Base-by-base conservation (phyloP, 2,329 filamentous ascomycete genomes). In the Penicillium oxalicum region DNA sequence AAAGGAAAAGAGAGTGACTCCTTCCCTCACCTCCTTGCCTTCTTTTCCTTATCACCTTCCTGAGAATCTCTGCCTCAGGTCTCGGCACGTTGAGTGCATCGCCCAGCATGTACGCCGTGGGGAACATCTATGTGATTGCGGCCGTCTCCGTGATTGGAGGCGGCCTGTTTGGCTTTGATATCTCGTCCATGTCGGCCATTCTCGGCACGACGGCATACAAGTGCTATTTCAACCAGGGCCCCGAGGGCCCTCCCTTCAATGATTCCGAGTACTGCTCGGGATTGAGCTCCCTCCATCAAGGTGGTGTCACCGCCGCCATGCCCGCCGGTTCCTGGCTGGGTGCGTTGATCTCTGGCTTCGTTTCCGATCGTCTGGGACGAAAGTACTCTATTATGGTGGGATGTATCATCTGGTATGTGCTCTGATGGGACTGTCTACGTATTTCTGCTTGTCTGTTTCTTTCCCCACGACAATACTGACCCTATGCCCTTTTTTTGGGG, bases 271-370 rank as follows among this genome's bases (percentile, higher is more conserved):
- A 63, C 4, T 80, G 77, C 59, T 66, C 66, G 13, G 77, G 77
- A 40, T 74, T 76, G 2, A 63, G 48, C 4, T 59, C 73, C 2
- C 58, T 79, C 53, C 70, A 75, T 0, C 84, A 87, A 67, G 84
- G 83, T 34, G 83, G 77, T 29, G 87, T 88, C 60, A 86, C 83
- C 1, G 83, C 84, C 18, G 74, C 84, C 3, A 88, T 88, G 84
- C 81, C 84, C 5, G 84, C 80, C 38, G 85, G 86, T n/a, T 87
- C 83, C 1, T 80, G 86, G 50, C 66, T 84, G 29, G 85, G 79
- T 48, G 77, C 79, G 48, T 64, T 83, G 38, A 56, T 70, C 40
- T 82, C 79, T n/a, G 67, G 67, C 64, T 76, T 74, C 56, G 58
- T 83, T 35, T 76, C 78, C 2, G 81, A 84, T 59, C 70, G 65